phyloP scores from a whole-genome alignment of 2,329 filamentous ascomycete genomes.

The Grosmannia clavigera region DNA sequence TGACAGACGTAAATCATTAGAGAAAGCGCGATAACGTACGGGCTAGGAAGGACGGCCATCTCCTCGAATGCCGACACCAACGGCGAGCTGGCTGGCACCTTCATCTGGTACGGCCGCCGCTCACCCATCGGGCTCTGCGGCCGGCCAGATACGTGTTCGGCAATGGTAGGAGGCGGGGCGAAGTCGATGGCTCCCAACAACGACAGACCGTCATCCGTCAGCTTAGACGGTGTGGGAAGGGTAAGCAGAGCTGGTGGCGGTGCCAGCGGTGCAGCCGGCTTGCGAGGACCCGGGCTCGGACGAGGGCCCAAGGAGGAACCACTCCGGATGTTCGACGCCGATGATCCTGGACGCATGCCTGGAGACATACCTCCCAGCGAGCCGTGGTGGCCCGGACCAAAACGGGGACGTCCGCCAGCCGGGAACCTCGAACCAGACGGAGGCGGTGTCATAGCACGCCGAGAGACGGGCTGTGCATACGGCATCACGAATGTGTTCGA shows the following conservation, averaged over 20 bases:
- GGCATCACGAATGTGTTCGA: slow-evolving; percentile 64
- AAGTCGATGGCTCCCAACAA: slow-evolving; percentile 63
- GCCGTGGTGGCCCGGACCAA: slow-evolving; percentile 30
- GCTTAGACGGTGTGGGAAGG: slow-evolving; percentile 73
- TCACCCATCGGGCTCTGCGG: slow-evolving; percentile 53
- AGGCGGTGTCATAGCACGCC: slow-evolving; percentile 92
- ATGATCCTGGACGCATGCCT: slow-evolving; percentile 22
- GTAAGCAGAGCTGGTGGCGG: slow-evolving; percentile 63
- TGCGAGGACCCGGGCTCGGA: slow-evolving; percentile 14
- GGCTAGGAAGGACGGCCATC: slow-evolving; percentile 72
- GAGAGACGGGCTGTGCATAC: slow-evolving; percentile 72
- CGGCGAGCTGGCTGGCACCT: slow-evolving; percentile 62
- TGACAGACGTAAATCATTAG: background rate
- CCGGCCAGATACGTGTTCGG: slow-evolving; percentile 57
- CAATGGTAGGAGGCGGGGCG: slow-evolving; percentile 60
- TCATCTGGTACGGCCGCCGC: slow-evolving; percentile 61
- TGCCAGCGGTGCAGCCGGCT: slow-evolving; percentile 33
- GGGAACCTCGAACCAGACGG: slow-evolving; percentile 42
- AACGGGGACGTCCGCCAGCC: slow-evolving; percentile 14
- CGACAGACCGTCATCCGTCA: slow-evolving; percentile 70
- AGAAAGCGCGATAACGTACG: slow-evolving; percentile 46
- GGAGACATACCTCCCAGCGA: slow-evolving; percentile 33
- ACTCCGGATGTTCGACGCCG: slow-evolving; percentile 14
- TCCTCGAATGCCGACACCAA: slow-evolving; percentile 79
- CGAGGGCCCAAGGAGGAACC: slow-evolving; percentile 32